Base-by-base conservation (phyloP, 2,329 filamentous ascomycete genomes). In the Arachnomyces sp. region DNA sequence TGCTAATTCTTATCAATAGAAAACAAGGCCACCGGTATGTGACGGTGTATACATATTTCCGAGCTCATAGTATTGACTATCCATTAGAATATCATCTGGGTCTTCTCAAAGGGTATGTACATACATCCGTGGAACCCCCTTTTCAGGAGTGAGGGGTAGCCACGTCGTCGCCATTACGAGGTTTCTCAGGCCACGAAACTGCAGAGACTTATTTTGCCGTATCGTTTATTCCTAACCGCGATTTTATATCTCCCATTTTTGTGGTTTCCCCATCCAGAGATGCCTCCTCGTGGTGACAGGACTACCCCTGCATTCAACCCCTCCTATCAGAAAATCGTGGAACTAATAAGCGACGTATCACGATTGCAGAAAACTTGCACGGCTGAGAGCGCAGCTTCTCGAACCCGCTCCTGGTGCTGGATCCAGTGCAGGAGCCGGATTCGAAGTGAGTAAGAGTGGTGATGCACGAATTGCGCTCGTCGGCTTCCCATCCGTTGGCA, bases 401-500 rank as follows among this genome's bases (percentile, higher is more conserved):
- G 92, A 98, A 59, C 92, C 92, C 33, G 82, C 77, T 1, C 82
- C 84, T 3, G 89, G 89, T 31, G 72, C 85, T 7, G 86, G 87
- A 28, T 76, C 79, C 12, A 83, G 85, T 8, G 84, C 80, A 12
- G 90, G 92, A 16, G 69, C 83, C 2, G 92, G 92, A 7, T 98
- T 72, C 62, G 85, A 90, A 59, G 92, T 98, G 31, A 92, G 84
- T 62, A 98, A 98, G 68, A 90, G 84, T 50, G 92, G 92, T 48
- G 92, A 98, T 71, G 92, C 92, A 11, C 81, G 92, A 56, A 96
- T 98, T 67, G 88, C 93, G 2, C 78, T 98, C 2, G 93, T 98
- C 39, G 92, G 92, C n/a, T 98, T 98, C 55, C 92, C 93, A 0
- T 98, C 93, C 0, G 92, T 98, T 38, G 92, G 92, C 62, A 98